Evolutionary conservation across 1,284 basidiomycete species (phyloP).

Genomic region (Singerocomus inundabilis): DNA sequence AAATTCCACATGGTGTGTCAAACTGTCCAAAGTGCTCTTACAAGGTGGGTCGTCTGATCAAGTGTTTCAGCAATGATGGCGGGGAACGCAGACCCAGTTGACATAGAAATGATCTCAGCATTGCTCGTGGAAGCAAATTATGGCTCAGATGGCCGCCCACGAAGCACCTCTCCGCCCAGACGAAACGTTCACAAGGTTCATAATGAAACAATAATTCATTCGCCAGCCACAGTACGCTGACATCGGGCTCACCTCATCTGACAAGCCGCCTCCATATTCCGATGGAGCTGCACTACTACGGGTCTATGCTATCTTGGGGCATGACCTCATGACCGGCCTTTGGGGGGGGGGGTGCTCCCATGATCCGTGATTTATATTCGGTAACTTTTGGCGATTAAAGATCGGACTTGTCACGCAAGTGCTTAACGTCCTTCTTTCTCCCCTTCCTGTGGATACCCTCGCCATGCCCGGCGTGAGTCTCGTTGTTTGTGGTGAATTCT

Average conservation of each 20-base stretch:
- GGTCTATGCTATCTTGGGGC: slow-evolving; percentile 1
- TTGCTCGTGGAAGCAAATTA: background rate
- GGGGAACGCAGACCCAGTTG: background rate
- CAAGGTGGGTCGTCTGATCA: background rate
- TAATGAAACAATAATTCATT: background rate
- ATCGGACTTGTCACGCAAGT: background rate
- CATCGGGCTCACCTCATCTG: background rate
- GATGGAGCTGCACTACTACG: background rate
- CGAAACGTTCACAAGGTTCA: background rate
- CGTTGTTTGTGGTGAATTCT: background rate
- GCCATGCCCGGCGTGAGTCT: slow-evolving; percentile 28
- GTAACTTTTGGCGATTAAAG: slow-evolving; percentile 14
- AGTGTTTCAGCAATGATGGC: background rate
- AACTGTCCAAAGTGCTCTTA: background rate
- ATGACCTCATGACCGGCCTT: slow-evolving; percentile 1
- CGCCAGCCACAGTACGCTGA: background rate
- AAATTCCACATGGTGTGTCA: background rate
- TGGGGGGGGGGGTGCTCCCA: background rate
- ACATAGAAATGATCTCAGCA: background rate
- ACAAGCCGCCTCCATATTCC: background rate
- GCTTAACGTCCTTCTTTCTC: background rate
- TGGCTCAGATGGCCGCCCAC: too few species aligned
- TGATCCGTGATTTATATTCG: background rate
- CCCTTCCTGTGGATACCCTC: background rate
- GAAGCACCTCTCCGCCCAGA: background rate